phyloP scores from a whole-genome alignment of 495 filamentous ascomycete genomes.

The Chaetomidium leptoderma region DNA sequence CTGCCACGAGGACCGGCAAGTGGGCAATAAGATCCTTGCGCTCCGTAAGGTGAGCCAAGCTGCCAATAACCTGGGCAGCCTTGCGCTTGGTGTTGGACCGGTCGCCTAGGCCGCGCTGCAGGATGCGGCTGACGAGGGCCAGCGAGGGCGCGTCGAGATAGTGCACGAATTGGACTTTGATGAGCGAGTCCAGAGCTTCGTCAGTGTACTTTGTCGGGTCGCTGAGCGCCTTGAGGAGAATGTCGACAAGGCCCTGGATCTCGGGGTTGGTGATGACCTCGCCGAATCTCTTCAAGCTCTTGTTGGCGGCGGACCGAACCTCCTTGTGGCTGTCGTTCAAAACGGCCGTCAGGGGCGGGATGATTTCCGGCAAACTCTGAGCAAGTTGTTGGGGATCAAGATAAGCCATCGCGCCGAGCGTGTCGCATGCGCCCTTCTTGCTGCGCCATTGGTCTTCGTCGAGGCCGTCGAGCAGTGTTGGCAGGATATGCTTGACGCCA shows the following conservation, averaged over 20 bases:
- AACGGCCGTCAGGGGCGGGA: constrained; percentile 87
- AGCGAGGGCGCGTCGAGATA: constrained; percentile 94
- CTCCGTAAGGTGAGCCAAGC: constrained; percentile 92
- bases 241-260: constrained; percentile 82
- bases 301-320: constrained; percentile 83
- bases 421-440: constrained; percentile 95
- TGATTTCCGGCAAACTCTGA: constrained; percentile 88
- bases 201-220: constrained; percentile 98
- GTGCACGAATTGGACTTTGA: constrained; percentile 93
- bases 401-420: constrained; percentile 96
- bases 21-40: constrained; percentile 89
- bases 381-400: constrained; percentile 92
- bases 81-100: constrained; percentile 93
- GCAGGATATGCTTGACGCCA: constrained; percentile 90
- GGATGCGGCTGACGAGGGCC: constrained; percentile 87
- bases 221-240: constrained; percentile 91
- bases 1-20: constrained; percentile 86
- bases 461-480: constrained; percentile 85
- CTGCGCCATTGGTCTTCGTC: constrained; percentile 96
- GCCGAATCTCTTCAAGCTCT: constrained; percentile 93
- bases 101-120: constrained; percentile 87
- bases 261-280: constrained; percentile 98
- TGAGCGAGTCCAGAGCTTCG: constrained; percentile 85
- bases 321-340: constrained; percentile 98
- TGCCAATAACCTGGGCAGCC: constrained; percentile 93